Evolutionary conservation across 2,329 filamentous ascomycete species (phyloP), one percentile per base, ranked within the genome.

Genomic region (Zasmidium citrigriseum): DNA sequence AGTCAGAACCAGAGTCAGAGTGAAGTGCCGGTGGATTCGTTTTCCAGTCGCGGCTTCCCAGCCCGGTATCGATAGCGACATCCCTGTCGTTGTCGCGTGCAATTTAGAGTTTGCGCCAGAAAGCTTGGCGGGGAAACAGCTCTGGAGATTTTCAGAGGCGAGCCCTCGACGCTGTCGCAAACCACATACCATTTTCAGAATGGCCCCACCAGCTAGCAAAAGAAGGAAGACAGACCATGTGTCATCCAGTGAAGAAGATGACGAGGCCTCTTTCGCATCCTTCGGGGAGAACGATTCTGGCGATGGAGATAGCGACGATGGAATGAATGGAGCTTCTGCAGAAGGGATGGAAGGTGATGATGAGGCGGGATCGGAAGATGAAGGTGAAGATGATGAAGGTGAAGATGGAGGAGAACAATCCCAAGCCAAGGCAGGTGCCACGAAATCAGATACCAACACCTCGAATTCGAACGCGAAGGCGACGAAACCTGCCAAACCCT

Each of bases 211-310:
- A 2, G 67, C 64, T 25, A 64, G 34, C 45, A 75, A 75, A 65
- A 68, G 68, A 52, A 66, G 72, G 48, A 75, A 74, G 59, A 58
- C 70, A 27, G 68, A 67, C 20, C 72, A 74, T 59, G 63, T 66
- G n/a, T 66, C 69, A 2, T 68, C 70, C 2, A 57, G 57, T 7
- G 65, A 68, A n/a, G 65, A 66, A 2, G 62, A 60, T 20, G 67
- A 67, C 20, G 64, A 64, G 47, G 67, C 63, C 4, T 74, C 71
- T 1, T 72, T 72, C 49, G 72, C 69, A n/a, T 73, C 72, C 5
- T 73, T 73, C 46, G 59, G 64, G 46, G 62, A 64, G 18, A 59
- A 60, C 11, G 47, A 59, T 2, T 23, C 23, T 20, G 41, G 52
- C 18, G 45, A 47, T 21, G 58, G 58, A 21, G 38, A 52, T 24